Conservation (phyloP, 108 stramenopile genomes). For the Asterionellopsis glacialis region DNA sequence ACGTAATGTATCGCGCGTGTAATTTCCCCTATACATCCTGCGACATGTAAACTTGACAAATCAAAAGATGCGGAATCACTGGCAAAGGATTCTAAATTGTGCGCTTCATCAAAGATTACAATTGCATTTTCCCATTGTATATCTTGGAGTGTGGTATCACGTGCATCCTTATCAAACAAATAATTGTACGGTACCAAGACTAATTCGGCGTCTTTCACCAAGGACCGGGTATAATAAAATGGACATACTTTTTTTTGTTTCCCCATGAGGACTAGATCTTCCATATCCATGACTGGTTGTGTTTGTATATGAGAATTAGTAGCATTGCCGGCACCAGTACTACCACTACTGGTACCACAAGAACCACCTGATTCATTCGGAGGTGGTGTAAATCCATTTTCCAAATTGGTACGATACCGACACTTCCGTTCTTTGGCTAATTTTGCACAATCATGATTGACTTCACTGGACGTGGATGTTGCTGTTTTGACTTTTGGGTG, state of each 20-base stretch:
- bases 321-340: too few species aligned
- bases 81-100: constrained; percentile 97
- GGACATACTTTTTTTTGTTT: constrained; percentile 84
- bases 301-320: background rate
- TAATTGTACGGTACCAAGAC: constrained; percentile 99
- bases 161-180: constrained; percentile 88
- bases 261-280: constrained; percentile 87
- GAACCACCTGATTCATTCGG: constrained; percentile 20
- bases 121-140: constrained; percentile 84
- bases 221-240: constrained; percentile 84
- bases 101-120: constrained; percentile 98
- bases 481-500: constrained; percentile 85
- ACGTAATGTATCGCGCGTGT: constrained; percentile 46
- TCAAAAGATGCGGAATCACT: constrained; percentile 92
- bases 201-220: constrained; percentile 81
- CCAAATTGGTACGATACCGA: constrained; percentile 67
- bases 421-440: constrained; percentile 80
- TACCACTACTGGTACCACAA: too few species aligned
- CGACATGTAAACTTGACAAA: constrained; percentile 76
- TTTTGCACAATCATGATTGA: constrained; percentile 81
- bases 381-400: constrained; percentile 40
- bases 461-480: constrained; percentile 36
- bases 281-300: constrained; percentile 92
- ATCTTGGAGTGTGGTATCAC: constrained; percentile 63
- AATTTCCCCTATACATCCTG: constrained; percentile 71